Evolutionary conservation across 352 stramenopile genomes (phyloP).

Genomic region (Phytopythium chamaehyphon): DNA sequence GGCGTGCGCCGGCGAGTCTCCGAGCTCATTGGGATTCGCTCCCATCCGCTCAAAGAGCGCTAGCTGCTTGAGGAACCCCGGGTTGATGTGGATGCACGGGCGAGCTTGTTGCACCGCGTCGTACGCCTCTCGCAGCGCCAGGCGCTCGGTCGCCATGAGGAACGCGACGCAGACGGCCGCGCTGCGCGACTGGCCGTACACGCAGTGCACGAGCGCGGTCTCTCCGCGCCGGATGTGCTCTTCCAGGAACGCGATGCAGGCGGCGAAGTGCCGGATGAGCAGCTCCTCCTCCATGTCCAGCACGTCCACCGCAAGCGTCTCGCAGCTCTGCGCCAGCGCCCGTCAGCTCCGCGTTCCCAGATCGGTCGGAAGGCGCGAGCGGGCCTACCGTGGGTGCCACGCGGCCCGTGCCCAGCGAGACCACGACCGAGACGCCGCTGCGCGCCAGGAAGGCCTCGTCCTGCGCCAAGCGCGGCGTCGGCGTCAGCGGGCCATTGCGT

Average conservation of each 20-base stretch:
- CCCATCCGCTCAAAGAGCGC: conserved; percentile 67
- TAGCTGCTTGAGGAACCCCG: conserved; percentile 66
- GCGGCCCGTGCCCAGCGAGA: conserved; percentile 59
- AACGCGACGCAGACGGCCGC: conserved; percentile 71
- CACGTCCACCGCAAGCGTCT: conserved; percentile 53
- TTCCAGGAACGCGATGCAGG: conserved; percentile 43
- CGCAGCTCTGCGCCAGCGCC: conserved; percentile 16
- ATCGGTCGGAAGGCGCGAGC: neutral
- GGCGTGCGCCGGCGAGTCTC: conserved; percentile 50
- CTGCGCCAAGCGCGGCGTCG: conserved; percentile 6
- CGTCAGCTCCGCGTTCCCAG: neutral
- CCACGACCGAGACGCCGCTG: conserved; percentile 39
- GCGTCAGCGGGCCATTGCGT: neutral
- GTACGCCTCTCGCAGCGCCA: conserved; percentile 48
- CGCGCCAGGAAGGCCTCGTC: conserved; percentile 34
- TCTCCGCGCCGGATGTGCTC: conserved; percentile 11
- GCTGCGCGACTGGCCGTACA: conserved; percentile 77
- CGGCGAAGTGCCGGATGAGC: conserved; percentile 53
- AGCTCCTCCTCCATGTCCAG: conserved; percentile 77
- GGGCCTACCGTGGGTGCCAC: conserved; percentile 36
- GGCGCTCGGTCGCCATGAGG: conserved; percentile 45
- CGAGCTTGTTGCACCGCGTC: conserved; percentile 50
- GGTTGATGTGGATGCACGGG: conserved; percentile 78
- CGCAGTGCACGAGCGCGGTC: conserved; percentile 64
- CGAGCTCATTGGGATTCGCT: conserved; percentile 29